These are phyloP conservation scores for Xerocomus potaroensis DNA, from an alignment of 768 basidiomycete species.

Conservation along the genomic window DNA sequence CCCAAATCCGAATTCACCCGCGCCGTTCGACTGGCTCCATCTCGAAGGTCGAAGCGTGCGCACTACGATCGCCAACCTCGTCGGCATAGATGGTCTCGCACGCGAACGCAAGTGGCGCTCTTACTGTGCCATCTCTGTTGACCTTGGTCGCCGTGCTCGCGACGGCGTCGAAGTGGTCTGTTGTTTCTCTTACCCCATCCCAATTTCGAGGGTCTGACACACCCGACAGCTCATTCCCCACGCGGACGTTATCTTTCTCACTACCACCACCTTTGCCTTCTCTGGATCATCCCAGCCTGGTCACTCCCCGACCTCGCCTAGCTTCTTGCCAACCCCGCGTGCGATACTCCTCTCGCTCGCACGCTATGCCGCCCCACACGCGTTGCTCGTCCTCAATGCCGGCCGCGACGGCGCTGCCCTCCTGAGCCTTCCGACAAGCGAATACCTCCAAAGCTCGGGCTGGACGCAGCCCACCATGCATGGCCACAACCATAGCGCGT, in stretches of 20 bases:
- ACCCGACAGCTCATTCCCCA: conserved; percentile 66
- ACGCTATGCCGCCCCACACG: conserved; percentile 63
- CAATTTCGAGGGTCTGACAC: background rate
- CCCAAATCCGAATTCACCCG: conserved; percentile 53
- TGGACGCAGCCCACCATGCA: conserved; percentile 44
- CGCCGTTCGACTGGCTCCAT: conserved; percentile 85
- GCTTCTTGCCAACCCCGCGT: conserved; percentile 58
- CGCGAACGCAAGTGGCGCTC: conserved; percentile 80
- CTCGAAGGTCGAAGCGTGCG: conserved; percentile 80
- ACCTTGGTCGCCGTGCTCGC: conserved; percentile 66
- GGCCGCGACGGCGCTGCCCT: conserved; percentile 77
- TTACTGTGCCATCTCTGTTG: conserved; percentile 78
- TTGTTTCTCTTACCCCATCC: conserved; percentile 13
- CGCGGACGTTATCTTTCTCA: conserved; percentile 75
- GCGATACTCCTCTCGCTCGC: conserved; percentile 73
- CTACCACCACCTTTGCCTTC: conserved; percentile 24
- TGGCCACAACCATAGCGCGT: conserved; percentile 20
- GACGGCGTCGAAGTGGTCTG: conserved; percentile 79
- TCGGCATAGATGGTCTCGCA: conserved; percentile 76
- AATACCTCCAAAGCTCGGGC: conserved; percentile 82
- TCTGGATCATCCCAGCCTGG: too few species aligned
- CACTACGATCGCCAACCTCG: conserved; percentile 73
- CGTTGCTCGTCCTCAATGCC: conserved; percentile 79
- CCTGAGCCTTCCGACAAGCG: conserved; percentile 74
- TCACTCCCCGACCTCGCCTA: conserved; percentile 30